Evolutionary conservation across 441 rosid species (phyloP), one percentile per base, ranked within the genome.

Genomic region (Biscutella laevigata): DNA sequence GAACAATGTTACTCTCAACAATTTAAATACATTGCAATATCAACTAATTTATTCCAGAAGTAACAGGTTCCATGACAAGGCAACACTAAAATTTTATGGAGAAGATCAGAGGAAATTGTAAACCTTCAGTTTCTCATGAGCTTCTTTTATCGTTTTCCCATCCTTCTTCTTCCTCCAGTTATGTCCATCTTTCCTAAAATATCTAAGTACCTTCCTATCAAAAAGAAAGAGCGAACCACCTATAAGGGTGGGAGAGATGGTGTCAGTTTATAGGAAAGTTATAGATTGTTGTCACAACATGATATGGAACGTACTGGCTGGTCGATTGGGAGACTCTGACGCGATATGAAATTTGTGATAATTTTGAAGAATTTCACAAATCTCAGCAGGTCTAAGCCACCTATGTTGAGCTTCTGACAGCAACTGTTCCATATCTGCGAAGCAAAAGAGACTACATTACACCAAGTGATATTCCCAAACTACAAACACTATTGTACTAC

Each of bases 181-280:
- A 77, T 92, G 99, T 6, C 97, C 99, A 61, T 88, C 99, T 74
- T 86, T 92, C 52, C 97, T 78, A 45, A 88, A 92, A 73, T 92
- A 88, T 75, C 98, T 81, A 62, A 88, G 70, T 43, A 84, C 96
- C 80, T 92, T 92, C 54, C 94, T 77, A 76, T 92, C 94, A 60
- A 88, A 92, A 20, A 92, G 94, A 74, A 92, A 88, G 38, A 92
- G 79, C 21, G 96, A 88, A 55, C 98, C 98, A 86, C 98, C 98
- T 91, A 42, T 17, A 25, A 59, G 39, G 53, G 64, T 38, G 37
- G 47, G 27, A 17, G 27, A 66, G 42, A 29, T 43, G 29, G 43
- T 45, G 64, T 57, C 60, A 67, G 61, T 42, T 46, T 47, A 35
- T 38, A 36, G 32, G 6, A 26, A 48, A 57, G 13, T 27, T n/a